These are phyloP conservation scores for Fusarium sp. DNA, from an alignment of 2,329 filamentous ascomycete genomes.

Conservation along the genomic window DNA sequence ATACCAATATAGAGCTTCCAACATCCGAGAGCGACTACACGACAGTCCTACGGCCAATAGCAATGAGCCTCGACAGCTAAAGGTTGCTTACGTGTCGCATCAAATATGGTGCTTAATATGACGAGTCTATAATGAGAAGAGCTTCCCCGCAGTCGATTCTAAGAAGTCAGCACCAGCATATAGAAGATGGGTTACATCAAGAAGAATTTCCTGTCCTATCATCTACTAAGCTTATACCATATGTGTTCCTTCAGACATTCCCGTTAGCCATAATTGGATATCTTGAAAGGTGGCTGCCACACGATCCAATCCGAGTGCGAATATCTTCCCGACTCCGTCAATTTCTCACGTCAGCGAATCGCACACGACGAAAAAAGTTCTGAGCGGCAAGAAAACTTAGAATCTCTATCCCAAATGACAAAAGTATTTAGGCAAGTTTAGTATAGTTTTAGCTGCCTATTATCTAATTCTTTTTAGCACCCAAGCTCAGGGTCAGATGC, in stretches of 20 bases:
- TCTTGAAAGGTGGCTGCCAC: not conserved
- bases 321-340: not conserved
- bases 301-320: not conserved
- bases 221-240: not conserved
- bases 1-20: not conserved
- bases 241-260: not conserved
- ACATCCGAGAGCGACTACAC: not conserved
- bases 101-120: not conserved
- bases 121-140: not conserved
- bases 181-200: not conserved
- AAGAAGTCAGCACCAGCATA: not conserved
- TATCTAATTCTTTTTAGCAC: not conserved
- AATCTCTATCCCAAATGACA: too few species aligned
- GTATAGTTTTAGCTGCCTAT: too few species aligned
- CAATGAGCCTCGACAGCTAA: not conserved
- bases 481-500: not conserved
- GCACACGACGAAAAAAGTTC: not conserved
- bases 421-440: not conserved
- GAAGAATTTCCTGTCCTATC: accelerated
- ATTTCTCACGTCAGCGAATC: not conserved
- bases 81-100: not conserved
- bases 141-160: not conserved
- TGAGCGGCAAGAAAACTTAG: not conserved
- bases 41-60: accelerated
- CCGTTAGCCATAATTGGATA: too few species aligned